These are phyloP conservation scores for Acanthamoeba healyi DNA, from an alignment of 208 protist species.

Conservation along the genomic window DNA sequence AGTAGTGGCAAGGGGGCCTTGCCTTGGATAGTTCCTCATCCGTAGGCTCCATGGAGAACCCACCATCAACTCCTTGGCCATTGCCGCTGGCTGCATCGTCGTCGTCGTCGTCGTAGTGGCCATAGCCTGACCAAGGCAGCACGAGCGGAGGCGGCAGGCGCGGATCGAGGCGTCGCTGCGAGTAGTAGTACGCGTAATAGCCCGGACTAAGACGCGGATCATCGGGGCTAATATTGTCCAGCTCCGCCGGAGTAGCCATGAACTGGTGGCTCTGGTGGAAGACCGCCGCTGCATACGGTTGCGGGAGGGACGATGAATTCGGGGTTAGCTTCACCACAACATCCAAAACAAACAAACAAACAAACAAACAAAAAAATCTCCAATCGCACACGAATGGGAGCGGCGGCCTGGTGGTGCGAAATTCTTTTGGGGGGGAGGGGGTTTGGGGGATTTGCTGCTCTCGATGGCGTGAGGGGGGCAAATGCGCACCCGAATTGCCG, in stretches of 20 bases:
- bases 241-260: slow-evolving; percentile 1
- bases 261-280: not conserved
- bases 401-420: too few species aligned
- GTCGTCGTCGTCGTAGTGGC: slow-evolving; percentile 36
- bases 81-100: not conserved
- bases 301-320: too few species aligned
- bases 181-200: slow-evolving; percentile 76
- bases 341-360: too few species aligned
- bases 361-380: too few species aligned
- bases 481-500: not conserved
- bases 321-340: too few species aligned
- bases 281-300: not conserved
- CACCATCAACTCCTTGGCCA: not conserved
- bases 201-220: slow-evolving; percentile 56
- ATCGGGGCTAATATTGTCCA: slow-evolving; percentile 30
- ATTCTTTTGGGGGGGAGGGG: too few species aligned
- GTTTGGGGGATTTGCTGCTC: too few species aligned
- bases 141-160: slow-evolving; percentile 74
- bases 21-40: slow-evolving; percentile 8
- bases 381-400: too few species aligned
- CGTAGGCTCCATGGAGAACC: not conserved
- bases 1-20: not conserved
- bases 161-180: slow-evolving; percentile 72
- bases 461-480: too few species aligned
- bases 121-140: slow-evolving; percentile 59